These are phyloP conservation scores for Pestalotiopsis sp. DNA, from an alignment of 2,329 filamentous ascomycete species.

Conservation along the genomic window DNA sequence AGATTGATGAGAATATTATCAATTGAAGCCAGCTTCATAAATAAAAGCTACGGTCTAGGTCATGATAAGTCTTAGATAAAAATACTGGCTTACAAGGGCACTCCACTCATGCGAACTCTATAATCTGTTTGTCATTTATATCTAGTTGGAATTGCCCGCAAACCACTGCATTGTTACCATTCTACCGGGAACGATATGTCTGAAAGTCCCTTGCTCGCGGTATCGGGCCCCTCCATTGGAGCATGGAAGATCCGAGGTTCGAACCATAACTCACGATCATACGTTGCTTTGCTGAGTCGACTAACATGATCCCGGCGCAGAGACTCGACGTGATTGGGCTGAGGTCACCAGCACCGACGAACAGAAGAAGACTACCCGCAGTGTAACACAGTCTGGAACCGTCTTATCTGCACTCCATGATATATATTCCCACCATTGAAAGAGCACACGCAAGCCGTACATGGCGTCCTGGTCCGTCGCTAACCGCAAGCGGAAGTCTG, in stretches of 20 bases:
- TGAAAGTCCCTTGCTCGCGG: neutral
- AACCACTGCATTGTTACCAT: neutral
- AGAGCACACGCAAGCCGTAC: neutral
- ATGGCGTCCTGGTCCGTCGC: neutral
- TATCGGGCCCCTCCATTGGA: neutral
- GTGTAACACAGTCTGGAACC: neutral
- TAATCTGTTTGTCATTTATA: neutral
- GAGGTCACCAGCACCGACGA: neutral
- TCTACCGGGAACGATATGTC: neutral
- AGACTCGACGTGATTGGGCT: neutral
- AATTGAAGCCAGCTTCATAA: no score
- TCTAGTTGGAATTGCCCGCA: neutral
- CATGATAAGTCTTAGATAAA: no score
- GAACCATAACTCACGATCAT: neutral
- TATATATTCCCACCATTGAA: neutral
- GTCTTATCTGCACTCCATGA: neutral
- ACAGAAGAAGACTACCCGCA: neutral
- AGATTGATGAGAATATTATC: no score
- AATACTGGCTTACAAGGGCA: no score
- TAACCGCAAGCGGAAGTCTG: constrained; percentile 6
- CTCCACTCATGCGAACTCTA: no score
- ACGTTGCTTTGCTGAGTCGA: neutral
- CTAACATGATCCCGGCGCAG: neutral
- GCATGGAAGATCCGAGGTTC: neutral
- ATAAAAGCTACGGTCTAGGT: no score